A percentile compares a stretch with the other conserved stretches of the same genome.
Evolutionary conservation across 2,329 filamentous ascomycete genomes (phyloP).

Genomic region (Sporothrix mexicana): DNA sequence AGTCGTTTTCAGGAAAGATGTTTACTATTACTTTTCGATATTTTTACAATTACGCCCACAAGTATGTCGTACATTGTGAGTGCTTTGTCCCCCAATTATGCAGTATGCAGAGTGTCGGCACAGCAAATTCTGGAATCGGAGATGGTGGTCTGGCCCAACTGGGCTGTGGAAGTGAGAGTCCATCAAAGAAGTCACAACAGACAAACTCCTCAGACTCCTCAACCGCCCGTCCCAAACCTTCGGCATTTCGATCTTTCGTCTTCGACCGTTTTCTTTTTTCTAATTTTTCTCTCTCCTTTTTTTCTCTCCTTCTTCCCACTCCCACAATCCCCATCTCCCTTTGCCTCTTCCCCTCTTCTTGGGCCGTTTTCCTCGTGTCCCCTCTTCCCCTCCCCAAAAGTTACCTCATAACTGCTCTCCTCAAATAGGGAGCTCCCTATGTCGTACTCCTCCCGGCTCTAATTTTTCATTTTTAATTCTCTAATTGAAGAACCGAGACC

Average conservation of each 20-base stretch:
- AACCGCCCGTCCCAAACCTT: not conserved
- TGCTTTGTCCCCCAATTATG: not conserved
- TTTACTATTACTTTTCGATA: no score
- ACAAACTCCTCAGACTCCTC: not conserved
- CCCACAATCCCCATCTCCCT: not conserved
- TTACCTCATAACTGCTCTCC: not conserved
- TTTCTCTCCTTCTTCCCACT: no score
- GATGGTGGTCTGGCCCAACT: constrained; percentile 10
- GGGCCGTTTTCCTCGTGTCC: not conserved
- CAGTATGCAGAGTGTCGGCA: not conserved
- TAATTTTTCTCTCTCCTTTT: not conserved
- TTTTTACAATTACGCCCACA: not conserved
- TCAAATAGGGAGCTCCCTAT: constrained; percentile 27
- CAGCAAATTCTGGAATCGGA: not conserved
- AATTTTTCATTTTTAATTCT: not conserved
- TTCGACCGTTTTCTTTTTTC: not conserved
- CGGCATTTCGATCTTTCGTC: constrained; percentile 11
- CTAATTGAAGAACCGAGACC: not conserved
- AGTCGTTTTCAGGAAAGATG: constrained; percentile 5
- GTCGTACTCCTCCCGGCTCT: constrained; percentile 1
- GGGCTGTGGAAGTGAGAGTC: not conserved
- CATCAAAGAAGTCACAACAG: not conserved
- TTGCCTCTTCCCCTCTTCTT: not conserved
- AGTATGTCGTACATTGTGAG: not conserved
- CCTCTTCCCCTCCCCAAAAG: not conserved